Base-by-base conservation (phyloP, 805 yeast species). In the Dipodascopsis uninucleata region DNA sequence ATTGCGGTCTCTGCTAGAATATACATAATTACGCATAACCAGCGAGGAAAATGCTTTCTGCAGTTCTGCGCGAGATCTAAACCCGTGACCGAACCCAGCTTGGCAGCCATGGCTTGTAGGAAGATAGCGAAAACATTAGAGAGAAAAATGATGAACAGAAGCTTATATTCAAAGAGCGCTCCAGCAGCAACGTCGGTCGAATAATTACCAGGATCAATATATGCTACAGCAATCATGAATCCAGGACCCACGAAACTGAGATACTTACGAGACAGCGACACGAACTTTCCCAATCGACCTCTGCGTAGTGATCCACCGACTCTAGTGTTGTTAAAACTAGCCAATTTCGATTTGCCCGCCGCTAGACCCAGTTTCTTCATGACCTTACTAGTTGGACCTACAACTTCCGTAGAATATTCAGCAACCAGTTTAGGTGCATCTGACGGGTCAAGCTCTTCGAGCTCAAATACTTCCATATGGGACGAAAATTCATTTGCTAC, bases 131-230 rank as follows among this genome's bases (percentile, higher is more conserved):
- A 74, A 31, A 88, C 66, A 58, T 88, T 89, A 4, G 95, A 81
- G 20, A 89, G 65, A 28, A 87, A 67, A 16, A 89, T 76, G 18
- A 89, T 78, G 61, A 87, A 88, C 25, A 89, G 64, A 25, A 88
- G 68, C 49, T 84, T 82, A 62, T 82, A 89, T 56, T 81, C 77
- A 61, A 82, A 85, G 17, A 85, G 81, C 28, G 95, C 81, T 12
- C 95, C 95, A 1, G 94, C 90, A 8, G 90, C 83, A 12, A 89
- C 95, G 5, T 93, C 94, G 1, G 96, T 85, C 31, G 95, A 83
- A 64, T 88, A 89, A 66, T 90, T 89, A 4, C 97, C 97, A 0
- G 97, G 97, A 58, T 89, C 97, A 88, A 90, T 85, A 63, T 88
- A 90, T 0, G 97, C 89, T 24, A 89, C 95, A 4, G 88, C 76